Conservation (phyloP, 2,329 filamentous ascomycete genomes). For the Penicillium sp. region DNA sequence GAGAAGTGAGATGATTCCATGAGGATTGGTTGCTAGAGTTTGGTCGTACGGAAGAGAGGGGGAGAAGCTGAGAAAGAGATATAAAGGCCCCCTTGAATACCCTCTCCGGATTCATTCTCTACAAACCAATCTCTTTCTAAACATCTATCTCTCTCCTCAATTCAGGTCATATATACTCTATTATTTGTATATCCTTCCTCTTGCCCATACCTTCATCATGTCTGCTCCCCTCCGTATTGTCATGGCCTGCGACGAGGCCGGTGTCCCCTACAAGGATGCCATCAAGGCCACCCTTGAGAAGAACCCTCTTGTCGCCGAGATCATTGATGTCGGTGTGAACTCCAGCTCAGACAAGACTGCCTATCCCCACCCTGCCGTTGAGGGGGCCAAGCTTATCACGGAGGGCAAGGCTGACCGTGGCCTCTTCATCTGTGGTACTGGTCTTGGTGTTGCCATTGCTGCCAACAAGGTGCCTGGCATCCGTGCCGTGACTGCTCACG, state of each 20-base stretch:
- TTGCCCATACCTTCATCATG: conserved; percentile 24
- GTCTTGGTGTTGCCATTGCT: conserved; percentile 81
- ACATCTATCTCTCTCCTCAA: background rate
- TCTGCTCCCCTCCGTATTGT: conserved; percentile 56
- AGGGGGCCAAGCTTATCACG: conserved; percentile 59
- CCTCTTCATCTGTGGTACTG: conserved; percentile 77
- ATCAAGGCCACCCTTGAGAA: conserved; percentile 71
- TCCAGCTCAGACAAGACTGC: conserved; percentile 69
- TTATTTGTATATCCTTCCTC: background rate
- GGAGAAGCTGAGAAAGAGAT: background rate
- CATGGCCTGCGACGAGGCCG: conserved; percentile 69
- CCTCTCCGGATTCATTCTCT: conserved; percentile 1
- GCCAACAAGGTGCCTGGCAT: conserved; percentile 86
- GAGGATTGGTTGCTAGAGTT: conserved; percentile 1
- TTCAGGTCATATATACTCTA: background rate
- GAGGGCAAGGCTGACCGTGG: conserved; percentile 67
- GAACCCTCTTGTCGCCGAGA: conserved; percentile 63
- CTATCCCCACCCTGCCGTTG: conserved; percentile 76
- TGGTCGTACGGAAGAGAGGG: conserved; percentile 1
- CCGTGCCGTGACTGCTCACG: conserved; percentile 84
- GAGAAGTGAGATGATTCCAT: conserved; percentile 1
- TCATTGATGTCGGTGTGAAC: conserved; percentile 73
- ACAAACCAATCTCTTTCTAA: background rate
- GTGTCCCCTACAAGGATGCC: conserved; percentile 73
- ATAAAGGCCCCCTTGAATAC: conserved; percentile 8